Evolutionary conservation across 352 stramenopile species (phyloP).

Genomic region (Pythium dissimile): DNA sequence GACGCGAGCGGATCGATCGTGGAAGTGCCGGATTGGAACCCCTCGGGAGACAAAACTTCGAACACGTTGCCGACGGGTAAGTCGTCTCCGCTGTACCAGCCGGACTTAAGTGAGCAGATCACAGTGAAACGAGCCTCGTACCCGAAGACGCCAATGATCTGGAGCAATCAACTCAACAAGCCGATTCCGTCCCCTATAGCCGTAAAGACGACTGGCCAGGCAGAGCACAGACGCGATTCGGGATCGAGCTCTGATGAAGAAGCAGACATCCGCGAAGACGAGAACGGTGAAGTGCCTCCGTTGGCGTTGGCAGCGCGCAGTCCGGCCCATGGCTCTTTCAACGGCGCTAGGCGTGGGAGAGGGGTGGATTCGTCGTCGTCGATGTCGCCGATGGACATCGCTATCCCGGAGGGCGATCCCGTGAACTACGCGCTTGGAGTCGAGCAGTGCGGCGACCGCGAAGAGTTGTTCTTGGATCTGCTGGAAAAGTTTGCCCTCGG

Average conservation of each 20-base stretch:
- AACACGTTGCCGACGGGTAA: constrained; percentile 18
- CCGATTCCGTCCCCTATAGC: constrained; percentile 2
- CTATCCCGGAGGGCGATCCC: constrained; percentile 76
- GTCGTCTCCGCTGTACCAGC: constrained; percentile 19
- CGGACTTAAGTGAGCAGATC: constrained; percentile 18
- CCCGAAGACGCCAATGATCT: constrained; percentile 20
- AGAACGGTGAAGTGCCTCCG: background rate
- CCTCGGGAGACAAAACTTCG: constrained; percentile 10
- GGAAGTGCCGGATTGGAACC: constrained; percentile 14
- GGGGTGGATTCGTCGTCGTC: constrained; percentile 5
- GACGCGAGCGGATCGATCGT: constrained; percentile 18
- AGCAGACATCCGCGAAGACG: constrained; percentile 2
- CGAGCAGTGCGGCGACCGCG: constrained; percentile 68
- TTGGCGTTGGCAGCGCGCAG: constrained; percentile 4
- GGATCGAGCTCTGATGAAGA: constrained; percentile 13
- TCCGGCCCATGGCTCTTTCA: background rate
- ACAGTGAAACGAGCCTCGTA: constrained; percentile 19
- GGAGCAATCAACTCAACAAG: constrained; percentile 17
- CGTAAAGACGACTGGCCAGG: background rate
- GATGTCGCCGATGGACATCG: constrained; percentile 23
- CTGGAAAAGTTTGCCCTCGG: constrained; percentile 74
- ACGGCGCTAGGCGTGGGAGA: background rate
- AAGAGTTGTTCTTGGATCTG: constrained; percentile 77
- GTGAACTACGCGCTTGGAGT: constrained; percentile 78
- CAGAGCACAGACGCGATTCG: background rate